Evolutionary conservation across 495 filamentous ascomycete species (phyloP).

Genomic region (Penicillium ochrochloron): DNA sequence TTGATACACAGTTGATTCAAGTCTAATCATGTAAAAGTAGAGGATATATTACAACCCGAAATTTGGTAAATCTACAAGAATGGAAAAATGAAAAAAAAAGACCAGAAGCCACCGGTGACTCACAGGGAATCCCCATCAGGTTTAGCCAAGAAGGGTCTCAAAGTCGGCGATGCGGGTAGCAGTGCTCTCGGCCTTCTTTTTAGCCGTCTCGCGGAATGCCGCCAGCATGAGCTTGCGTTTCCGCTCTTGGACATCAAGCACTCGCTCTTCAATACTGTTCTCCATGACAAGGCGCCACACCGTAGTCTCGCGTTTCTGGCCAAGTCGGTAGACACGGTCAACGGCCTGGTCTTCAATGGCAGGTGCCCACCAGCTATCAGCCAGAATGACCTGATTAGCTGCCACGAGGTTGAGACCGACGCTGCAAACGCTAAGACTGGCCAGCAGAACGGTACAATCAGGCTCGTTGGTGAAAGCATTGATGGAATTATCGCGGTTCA

Average conservation of each 20-base stretch:
- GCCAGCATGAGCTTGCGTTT: constrained; percentile 80
- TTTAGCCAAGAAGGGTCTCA: constrained; percentile 53
- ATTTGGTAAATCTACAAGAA: not conserved
- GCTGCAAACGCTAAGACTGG: constrained; percentile 78
- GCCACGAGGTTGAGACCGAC: constrained; percentile 90
- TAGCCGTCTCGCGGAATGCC: constrained; percentile 71
- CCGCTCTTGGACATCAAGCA: constrained; percentile 77
- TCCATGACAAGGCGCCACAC: constrained; percentile 87
- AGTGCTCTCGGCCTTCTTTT: constrained; percentile 53
- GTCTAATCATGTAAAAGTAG: constrained; percentile 13
- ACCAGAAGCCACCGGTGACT: not conserved
- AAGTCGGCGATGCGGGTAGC: constrained; percentile 61
- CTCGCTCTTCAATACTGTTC: constrained; percentile 81
- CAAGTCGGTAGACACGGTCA: constrained; percentile 86
- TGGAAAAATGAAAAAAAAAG: not conserved
- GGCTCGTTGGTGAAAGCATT: constrained; percentile 68
- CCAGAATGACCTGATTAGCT: constrained; percentile 84
- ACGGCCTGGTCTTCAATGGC: constrained; percentile 94
- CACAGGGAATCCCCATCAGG: not conserved
- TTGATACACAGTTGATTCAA: not conserved
- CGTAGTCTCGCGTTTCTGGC: constrained; percentile 76
- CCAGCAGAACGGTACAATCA: constrained; percentile 76
- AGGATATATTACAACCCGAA: not conserved
- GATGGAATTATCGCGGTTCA: constrained; percentile 71
- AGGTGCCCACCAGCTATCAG: constrained; percentile 91